Conservation (phyloP, 2,329 filamentous ascomycete genomes). For the Thelonectria olida region DNA sequence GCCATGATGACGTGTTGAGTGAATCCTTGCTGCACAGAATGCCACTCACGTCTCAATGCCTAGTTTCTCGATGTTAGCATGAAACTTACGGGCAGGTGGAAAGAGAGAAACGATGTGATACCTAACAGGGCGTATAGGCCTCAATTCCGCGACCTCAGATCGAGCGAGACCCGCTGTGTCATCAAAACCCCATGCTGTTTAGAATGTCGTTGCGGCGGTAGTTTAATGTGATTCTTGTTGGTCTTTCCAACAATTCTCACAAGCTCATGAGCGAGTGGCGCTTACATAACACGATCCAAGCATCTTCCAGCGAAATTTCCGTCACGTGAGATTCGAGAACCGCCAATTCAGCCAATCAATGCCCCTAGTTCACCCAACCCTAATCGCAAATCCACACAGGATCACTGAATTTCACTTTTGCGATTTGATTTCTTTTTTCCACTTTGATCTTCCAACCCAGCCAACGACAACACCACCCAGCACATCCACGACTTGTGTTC, state of each 20-base stretch:
- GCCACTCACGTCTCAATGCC: not conserved
- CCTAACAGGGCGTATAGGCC: not conserved
- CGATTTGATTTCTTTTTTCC: slow-evolving; percentile 27
- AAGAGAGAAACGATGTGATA: not conserved
- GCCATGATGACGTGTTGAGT: slow-evolving; percentile 49
- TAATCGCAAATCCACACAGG: slow-evolving; percentile 36
- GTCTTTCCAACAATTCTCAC: not conserved
- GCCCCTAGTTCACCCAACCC: slow-evolving; percentile 26
- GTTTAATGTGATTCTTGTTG: not conserved
- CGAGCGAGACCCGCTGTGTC: not conserved
- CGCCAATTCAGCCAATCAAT: slow-evolving; percentile 20
- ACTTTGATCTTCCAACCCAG: slow-evolving; percentile 24
- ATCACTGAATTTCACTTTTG: slow-evolving; percentile 29
- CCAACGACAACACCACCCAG: slow-evolving; percentile 37
- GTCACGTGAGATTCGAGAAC: slow-evolving; percentile 15
- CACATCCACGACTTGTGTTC: slow-evolving; percentile 38
- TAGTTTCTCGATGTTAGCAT: not conserved
- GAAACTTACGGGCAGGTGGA: not conserved
- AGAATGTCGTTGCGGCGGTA: not conserved
- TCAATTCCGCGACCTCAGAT: not conserved
- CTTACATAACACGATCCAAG: slow-evolving; percentile 16
- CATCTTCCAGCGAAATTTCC: not conserved
- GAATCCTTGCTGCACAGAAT: not conserved
- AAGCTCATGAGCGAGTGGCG: not conserved
- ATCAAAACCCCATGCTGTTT: not conserved